These are phyloP conservation scores for Delonix regia DNA, from an alignment of 306 rosid species.

Conservation along the genomic window DNA sequence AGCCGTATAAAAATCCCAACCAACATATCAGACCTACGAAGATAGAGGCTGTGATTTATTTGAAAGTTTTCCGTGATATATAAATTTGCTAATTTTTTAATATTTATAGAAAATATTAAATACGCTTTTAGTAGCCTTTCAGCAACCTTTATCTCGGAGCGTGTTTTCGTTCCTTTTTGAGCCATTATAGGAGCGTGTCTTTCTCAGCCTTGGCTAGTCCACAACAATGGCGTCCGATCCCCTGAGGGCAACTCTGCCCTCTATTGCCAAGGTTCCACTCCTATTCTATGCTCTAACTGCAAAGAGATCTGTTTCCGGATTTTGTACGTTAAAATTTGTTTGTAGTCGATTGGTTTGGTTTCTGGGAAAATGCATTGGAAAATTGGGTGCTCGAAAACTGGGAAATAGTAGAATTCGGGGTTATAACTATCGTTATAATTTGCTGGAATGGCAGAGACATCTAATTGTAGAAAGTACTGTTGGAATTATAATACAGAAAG, in stretches of 20 bases:
- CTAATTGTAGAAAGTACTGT: neutral
- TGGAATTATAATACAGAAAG: neutral
- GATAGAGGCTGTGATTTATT: no score
- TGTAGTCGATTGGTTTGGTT: neutral
- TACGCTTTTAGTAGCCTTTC: no score
- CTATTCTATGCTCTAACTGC: neutral
- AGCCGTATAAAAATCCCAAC: no score
- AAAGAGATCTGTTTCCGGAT: neutral
- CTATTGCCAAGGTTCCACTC: constrained; percentile 45
- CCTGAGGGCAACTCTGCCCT: constrained; percentile 29
- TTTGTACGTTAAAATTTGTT: neutral
- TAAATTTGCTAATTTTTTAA: no score
- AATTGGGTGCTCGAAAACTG: neutral
- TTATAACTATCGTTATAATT: neutral
- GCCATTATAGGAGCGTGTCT: neutral
- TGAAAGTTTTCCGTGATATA: no score
- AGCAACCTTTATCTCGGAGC: no score
- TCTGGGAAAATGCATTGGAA: neutral
- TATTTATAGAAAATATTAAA: no score
- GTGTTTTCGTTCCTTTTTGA: neutral
- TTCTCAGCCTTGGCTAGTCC: neutral
- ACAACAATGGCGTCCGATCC: constrained; percentile 49
- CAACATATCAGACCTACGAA: no score
- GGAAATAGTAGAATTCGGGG: neutral
- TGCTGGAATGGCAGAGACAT: neutral